Conservation (phyloP, 148 eudicot genomes). For the Vaccinium myrtillus region DNA sequence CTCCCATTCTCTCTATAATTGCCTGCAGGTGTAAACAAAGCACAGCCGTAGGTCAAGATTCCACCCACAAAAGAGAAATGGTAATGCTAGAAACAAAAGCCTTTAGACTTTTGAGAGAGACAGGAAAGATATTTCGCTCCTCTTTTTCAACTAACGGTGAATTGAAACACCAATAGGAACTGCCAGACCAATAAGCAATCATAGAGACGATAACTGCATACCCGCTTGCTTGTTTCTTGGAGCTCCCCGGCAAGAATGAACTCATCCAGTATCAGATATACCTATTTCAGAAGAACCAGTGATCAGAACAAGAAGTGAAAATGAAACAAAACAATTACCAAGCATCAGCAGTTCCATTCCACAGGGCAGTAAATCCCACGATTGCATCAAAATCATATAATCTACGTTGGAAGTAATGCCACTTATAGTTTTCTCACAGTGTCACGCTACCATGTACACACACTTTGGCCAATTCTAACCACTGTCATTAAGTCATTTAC, state of each 20-base stretch:
- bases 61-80: no score
- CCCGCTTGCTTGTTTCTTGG: slow-evolving; percentile 33
- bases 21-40: slow-evolving; percentile 15
- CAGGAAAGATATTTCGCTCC: neutral
- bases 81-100: neutral
- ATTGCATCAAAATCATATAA: neutral
- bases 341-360: neutral
- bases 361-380: neutral
- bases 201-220: neutral
- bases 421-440: neutral
- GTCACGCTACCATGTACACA: neutral
- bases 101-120: neutral
- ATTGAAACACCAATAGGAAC: neutral
- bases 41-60: neutral
- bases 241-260: slow-evolving; percentile 31
- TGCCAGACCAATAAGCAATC: neutral
- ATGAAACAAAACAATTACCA: neutral
- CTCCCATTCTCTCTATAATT: slow-evolving; percentile 33
- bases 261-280: slow-evolving; percentile 27
- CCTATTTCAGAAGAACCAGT: slow-evolving; percentile 10
- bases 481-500: neutral
- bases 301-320: neutral
- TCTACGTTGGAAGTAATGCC: neutral
- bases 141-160: neutral
- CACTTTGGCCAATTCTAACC: neutral